These are phyloP conservation scores for Eimeria acervulina DNA, from an alignment of 169 alveolate species.

Conservation along the genomic window DNA sequence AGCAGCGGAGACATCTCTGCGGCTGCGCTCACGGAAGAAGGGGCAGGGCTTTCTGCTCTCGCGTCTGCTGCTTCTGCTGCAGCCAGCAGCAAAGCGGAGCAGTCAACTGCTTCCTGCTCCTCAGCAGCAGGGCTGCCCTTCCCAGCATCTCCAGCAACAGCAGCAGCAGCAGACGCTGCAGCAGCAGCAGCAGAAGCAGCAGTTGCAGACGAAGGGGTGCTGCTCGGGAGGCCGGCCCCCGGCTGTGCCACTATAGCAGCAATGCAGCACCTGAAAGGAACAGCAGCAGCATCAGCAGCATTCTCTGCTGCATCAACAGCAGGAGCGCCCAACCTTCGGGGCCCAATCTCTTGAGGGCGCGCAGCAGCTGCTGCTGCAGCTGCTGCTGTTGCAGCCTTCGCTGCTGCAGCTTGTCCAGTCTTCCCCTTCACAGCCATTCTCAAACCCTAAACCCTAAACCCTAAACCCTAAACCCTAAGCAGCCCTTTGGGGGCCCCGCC, in stretches of 20 bases:
- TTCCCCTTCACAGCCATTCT: constrained; percentile 52
- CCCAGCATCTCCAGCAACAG: not conserved
- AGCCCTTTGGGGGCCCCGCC: not conserved
- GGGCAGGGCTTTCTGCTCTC: not conserved
- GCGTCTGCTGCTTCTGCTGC: constrained; percentile 37
- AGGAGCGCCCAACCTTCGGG: constrained; percentile 9
- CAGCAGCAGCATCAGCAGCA: not conserved
- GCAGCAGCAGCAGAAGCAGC: not conserved
- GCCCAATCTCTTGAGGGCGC: not conserved
- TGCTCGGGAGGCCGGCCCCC: not conserved
- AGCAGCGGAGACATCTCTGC: not conserved
- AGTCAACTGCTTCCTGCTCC: constrained; percentile 7
- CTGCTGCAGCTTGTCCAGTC: constrained; percentile 37
- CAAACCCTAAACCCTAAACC: not conserved
- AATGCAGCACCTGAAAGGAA: constrained; percentile 16
- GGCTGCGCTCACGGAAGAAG: not conserved
- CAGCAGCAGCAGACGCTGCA: constrained; percentile 1
- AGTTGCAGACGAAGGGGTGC: not conserved
- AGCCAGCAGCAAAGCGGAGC: constrained; percentile 1
- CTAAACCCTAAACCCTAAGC: not conserved
- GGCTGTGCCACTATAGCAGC: constrained; percentile 26
- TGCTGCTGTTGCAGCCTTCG: not conserved
- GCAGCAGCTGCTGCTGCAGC: not conserved
- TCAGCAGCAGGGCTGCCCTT: not conserved
- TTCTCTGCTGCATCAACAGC: constrained; percentile 45